Percentiles rank a stretch among this genome's conserved stretches.
phyloP scores from a whole-genome alignment of 768 basidiomycete species.

The Boletus eberwhitei region DNA sequence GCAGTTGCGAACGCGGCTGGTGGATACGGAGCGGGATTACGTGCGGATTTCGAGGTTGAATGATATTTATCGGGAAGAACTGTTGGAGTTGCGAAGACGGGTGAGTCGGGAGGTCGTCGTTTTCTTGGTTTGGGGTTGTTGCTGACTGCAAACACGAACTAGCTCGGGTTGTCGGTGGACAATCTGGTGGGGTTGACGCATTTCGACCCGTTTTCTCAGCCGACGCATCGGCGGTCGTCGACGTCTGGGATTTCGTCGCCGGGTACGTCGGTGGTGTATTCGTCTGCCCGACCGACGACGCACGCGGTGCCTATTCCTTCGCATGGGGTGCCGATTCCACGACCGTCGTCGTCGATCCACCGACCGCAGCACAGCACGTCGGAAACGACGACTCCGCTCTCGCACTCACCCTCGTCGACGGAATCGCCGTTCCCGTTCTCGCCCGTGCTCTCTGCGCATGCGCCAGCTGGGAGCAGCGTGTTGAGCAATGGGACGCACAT shows the following conservation, averaged over 20 bases:
- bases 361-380: constrained; percentile 48
- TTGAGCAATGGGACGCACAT: constrained; percentile 48
- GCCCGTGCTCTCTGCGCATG: constrained; percentile 50
- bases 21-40: constrained; percentile 75
- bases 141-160: neutral
- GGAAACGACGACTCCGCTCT: constrained; percentile 57
- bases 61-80: constrained; percentile 81
- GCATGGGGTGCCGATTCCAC: constrained; percentile 72
- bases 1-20: constrained; percentile 58
- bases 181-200: constrained; percentile 71
- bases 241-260: constrained; percentile 35
- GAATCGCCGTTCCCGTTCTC: constrained; percentile 70
- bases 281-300: constrained; percentile 31
- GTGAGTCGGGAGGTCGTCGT: constrained; percentile 42
- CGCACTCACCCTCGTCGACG: constrained; percentile 63
- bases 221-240: constrained; percentile 58
- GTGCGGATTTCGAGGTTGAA: constrained; percentile 71
- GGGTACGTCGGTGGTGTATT: constrained; percentile 22
- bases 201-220: constrained; percentile 66
- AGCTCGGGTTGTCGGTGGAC: constrained; percentile 48
- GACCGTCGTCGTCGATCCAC: constrained; percentile 61
- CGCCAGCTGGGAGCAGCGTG: constrained; percentile 29
- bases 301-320: constrained; percentile 69
- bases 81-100: constrained; percentile 71
- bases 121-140: no score